Base-by-base conservation (phyloP, 2,329 filamentous ascomycete species). In the Trichocomaceae sp. region DNA sequence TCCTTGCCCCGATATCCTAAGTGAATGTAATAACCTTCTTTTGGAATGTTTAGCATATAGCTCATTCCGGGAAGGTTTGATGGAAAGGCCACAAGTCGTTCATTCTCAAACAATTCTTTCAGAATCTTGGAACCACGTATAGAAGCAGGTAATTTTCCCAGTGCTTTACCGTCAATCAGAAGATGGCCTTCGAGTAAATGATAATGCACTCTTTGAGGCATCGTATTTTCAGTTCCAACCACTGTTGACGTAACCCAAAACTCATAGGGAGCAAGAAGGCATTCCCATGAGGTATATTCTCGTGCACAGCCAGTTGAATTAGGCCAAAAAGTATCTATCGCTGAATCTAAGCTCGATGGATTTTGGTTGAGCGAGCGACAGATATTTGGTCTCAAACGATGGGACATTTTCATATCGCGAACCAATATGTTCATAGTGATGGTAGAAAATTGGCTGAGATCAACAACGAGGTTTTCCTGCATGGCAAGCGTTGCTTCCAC, bases 41-140 rank as follows among this genome's bases (percentile, higher is more conserved):
- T 66, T 37, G 56, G 1, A 64, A 66, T 54, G 53, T 70, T 70
- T 5, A 79, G 63, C 33, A 70, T 68, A 54, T 83, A 79, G 0
- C 73, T 74, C 78, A 86, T 83, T 0, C 79, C 81, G 0, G 62
- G 64, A 0, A 81, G 57, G 0, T 59, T 54, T 0, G 83, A 86
- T 0, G 83, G 78, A 19, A 66, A 79, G 0, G 77, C 79, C 0
- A 76, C 72, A 0, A 85, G 72, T 23, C 72, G 71, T 13, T 79
- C 75, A 1, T 75, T 66, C 0, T 79, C 79, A 60, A 87, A 85
- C 0, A 87, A 70, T 3, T 76, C 70, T 5, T 67, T 64, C 7
- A 85, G 69, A 1, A 67, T 63, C 12, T 58, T 47, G 0, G 75
- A 70, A 3, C 78, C 62, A 17, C 73, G 75, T 44, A 81, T 78